Percentiles rank a stretch among this genome's conserved stretches.
phyloP scores from a whole-genome alignment of 2,329 filamentous ascomycete species.

The Emericellopsis cladophorae region DNA sequence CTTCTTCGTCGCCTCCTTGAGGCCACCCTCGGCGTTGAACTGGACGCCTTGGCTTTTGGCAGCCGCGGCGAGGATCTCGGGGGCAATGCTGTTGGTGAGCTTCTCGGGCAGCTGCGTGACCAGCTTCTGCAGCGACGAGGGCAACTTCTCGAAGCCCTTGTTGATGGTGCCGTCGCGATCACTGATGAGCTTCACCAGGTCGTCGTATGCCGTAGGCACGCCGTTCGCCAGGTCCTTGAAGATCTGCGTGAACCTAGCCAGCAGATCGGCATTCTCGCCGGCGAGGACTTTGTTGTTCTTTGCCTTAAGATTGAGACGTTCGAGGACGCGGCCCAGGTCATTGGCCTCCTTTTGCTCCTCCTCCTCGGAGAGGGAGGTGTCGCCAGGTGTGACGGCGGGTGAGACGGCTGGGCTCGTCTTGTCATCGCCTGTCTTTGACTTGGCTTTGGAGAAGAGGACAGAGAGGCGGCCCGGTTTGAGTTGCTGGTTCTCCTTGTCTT shows the following conservation, averaged over 20 bases:
- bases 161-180: slow-evolving; percentile 49
- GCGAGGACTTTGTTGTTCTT: slow-evolving; percentile 77
- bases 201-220: slow-evolving; percentile 83
- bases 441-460: slow-evolving; percentile 21
- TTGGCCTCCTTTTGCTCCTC: slow-evolving; percentile 34
- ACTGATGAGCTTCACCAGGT: slow-evolving; percentile 56
- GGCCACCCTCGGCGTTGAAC: slow-evolving; percentile 38
- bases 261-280: slow-evolving; percentile 70
- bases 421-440: slow-evolving; percentile 23
- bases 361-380: slow-evolving; percentile 18
- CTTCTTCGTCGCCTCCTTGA: slow-evolving; percentile 51
- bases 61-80: slow-evolving; percentile 70
- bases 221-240: slow-evolving; percentile 89
- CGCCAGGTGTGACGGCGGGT: slow-evolving; percentile 14
- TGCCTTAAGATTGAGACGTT: slow-evolving; percentile 71
- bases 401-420: slow-evolving; percentile 22
- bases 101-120: slow-evolving; percentile 77
- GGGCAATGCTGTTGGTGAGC: slow-evolving; percentile 61
- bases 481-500: slow-evolving; percentile 13
- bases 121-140: slow-evolving; percentile 70
- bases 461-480: slow-evolving; percentile 22
- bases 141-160: slow-evolving; percentile 53
- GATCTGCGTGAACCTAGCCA: slow-evolving; percentile 75
- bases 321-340: slow-evolving; percentile 69
- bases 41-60: slow-evolving; percentile 60